Conservation (phyloP, 352 stramenopile genomes). For the Phytophthora parvispora region DNA sequence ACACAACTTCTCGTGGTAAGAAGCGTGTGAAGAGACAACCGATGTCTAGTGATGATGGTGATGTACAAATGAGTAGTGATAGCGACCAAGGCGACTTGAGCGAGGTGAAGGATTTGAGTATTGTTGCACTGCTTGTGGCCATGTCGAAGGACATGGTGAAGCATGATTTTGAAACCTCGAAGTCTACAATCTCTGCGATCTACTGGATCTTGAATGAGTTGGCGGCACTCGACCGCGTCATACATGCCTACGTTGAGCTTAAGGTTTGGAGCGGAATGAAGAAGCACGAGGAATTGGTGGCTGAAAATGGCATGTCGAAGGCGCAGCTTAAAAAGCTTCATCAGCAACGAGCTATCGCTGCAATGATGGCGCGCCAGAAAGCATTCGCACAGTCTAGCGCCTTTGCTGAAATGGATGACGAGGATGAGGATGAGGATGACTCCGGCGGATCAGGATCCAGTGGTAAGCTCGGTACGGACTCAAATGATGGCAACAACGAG, state of each 20-base stretch:
- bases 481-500: conserved; percentile 24
- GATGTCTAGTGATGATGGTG: conserved; percentile 54
- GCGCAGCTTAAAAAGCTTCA: conserved; percentile 80
- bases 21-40: conserved; percentile 78
- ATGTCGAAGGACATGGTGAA: conserved; percentile 81
- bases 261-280: conserved; percentile 76
- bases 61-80: conserved; percentile 82
- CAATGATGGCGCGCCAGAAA: conserved; percentile 85
- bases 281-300: conserved; percentile 58
- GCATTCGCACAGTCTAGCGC: conserved; percentile 78
- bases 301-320: conserved; percentile 75
- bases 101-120: conserved; percentile 74
- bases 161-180: conserved; percentile 81
- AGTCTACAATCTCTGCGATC: conserved; percentile 81
- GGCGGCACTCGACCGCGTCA: conserved; percentile 53
- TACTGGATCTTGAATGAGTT: conserved; percentile 87
- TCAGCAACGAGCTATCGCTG: conserved; percentile 86
- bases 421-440: conserved; percentile 65
- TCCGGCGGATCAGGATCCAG: conserved; percentile 24
- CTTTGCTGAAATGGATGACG: conserved; percentile 79
- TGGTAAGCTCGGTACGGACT: conserved; percentile 26
- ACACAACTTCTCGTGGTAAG: conserved; percentile 57
- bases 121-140: conserved; percentile 63
- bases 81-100: conserved; percentile 63
- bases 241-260: conserved; percentile 65